Evolutionary conservation across 176 grass and related monocot genomes (phyloP).

Genomic region (Carex myosuroides): DNA sequence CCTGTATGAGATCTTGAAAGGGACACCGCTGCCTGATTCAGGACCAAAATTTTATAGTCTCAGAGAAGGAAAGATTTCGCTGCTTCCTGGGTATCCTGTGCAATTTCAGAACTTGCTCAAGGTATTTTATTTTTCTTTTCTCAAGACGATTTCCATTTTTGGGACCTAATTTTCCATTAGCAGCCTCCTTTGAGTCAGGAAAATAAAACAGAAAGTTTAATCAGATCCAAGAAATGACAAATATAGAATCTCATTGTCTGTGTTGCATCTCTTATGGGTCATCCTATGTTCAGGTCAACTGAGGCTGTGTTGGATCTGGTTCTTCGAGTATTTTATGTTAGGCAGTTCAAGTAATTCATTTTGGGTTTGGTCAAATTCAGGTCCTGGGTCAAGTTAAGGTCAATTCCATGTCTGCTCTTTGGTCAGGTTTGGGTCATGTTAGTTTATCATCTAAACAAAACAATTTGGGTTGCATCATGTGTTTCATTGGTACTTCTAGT

Average conservation of each 20-base stretch:
- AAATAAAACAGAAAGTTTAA: neutral
- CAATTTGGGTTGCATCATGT: neutral
- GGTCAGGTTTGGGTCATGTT: neutral
- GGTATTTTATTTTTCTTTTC: constrained; percentile 37
- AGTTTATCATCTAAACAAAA: neutral
- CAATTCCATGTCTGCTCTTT: neutral
- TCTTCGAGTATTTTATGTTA: neutral
- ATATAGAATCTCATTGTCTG: neutral
- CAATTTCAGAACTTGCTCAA: constrained; percentile 87
- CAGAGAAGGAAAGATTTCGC: constrained; percentile 78
- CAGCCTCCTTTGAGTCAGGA: neutral
- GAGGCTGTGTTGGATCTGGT: neutral
- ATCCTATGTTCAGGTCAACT: neutral
- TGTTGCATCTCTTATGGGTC: neutral
- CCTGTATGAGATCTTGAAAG: constrained; percentile 72
- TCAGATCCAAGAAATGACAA: neutral
- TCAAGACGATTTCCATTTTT: constrained; percentile 12
- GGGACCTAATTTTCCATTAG: neutral
- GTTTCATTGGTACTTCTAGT: neutral
- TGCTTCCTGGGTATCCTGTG: constrained; percentile 74
- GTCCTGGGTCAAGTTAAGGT: neutral
- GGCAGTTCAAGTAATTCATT: neutral
- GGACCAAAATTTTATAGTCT: constrained; percentile 67
- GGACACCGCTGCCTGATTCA: constrained; percentile 53
- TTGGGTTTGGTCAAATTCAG: neutral